Evolutionary conservation across 2,329 filamentous ascomycete genomes (phyloP).

Genomic region (Botrytis deweyae): DNA sequence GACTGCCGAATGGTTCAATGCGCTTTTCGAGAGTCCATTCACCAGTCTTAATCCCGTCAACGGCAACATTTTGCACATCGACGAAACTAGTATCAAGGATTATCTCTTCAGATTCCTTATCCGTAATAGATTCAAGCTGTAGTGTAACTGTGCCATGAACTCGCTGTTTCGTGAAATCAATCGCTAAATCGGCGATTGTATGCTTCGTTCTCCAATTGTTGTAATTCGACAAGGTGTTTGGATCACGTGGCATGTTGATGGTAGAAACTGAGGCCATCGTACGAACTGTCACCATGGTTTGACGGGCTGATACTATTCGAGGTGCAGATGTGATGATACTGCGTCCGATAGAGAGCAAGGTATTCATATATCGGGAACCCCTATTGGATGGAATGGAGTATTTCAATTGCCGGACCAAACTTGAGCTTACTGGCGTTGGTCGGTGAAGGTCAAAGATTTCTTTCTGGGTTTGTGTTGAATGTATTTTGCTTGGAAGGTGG

Average conservation of each 20-base stretch:
- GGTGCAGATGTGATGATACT: slow-evolving; percentile 25
- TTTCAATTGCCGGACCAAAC: not conserved
- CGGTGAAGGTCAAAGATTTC: slow-evolving; percentile 13
- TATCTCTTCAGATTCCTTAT: slow-evolving; percentile 71
- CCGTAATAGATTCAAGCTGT: slow-evolving; percentile 72
- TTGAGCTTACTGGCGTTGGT: slow-evolving; percentile 10
- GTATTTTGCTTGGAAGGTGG: slow-evolving; percentile 3
- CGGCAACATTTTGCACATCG: slow-evolving; percentile 67
- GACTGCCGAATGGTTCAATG: slow-evolving; percentile 71
- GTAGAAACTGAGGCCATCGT: slow-evolving; percentile 30
- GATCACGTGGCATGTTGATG: slow-evolving; percentile 59
- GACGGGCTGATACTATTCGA: slow-evolving; percentile 22
- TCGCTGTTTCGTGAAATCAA: slow-evolving; percentile 79
- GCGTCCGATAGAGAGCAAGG: slow-evolving; percentile 26
- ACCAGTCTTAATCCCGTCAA: slow-evolving; percentile 60
- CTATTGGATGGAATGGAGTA: not conserved
- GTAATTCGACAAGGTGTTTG: slow-evolving; percentile 91
- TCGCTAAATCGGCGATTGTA: slow-evolving; percentile 75
- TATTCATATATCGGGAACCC: slow-evolving; percentile 17
- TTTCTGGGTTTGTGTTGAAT: not conserved
- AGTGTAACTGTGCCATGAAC: slow-evolving; percentile 76
- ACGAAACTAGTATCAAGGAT: slow-evolving; percentile 87
- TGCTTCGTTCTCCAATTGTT: slow-evolving; percentile 82
- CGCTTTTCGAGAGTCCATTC: slow-evolving; percentile 67
- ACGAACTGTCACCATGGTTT: slow-evolving; percentile 25